phyloP scores from a whole-genome alignment of 345 rosid genomes.

The Salix koriyanagi region DNA sequence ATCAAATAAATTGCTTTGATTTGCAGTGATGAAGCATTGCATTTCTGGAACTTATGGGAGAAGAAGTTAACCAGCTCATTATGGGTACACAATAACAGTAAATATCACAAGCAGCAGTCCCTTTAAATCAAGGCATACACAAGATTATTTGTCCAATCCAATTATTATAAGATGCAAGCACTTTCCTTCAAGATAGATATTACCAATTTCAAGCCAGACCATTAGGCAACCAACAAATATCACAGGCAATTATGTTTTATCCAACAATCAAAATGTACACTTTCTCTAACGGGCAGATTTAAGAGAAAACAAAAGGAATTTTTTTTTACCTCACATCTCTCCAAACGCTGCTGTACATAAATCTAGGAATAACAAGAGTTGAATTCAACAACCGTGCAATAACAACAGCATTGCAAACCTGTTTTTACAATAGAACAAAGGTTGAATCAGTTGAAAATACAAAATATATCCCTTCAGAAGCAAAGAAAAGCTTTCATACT shows the following conservation, averaged over 20 bases:
- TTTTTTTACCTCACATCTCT: slow-evolving; percentile 71
- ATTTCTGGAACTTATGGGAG: not conserved
- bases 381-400: slow-evolving; percentile 81
- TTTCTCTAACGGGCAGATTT: not conserved
- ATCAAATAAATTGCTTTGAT: not conserved
- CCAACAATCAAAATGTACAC: not conserved
- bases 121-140: not conserved
- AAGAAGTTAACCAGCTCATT: not conserved
- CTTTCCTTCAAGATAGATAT: not conserved
- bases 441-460: slow-evolving; percentile 11
- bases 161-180: not conserved
- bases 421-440: slow-evolving; percentile 20
- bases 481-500: not conserved
- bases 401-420: slow-evolving; percentile 93
- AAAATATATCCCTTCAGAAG: not conserved
- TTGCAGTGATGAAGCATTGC: not conserved
- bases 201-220: not conserved
- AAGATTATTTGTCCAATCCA: not conserved
- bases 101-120: not conserved
- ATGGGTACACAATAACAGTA: not conserved
- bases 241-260: not conserved
- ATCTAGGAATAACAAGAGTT: slow-evolving; percentile 82
- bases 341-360: slow-evolving; percentile 96
- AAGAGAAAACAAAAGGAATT: not conserved
- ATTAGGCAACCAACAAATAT: not conserved